Base-by-base conservation (phyloP, 495 filamentous ascomycete species). In the Delitschia confertaspora region DNA sequence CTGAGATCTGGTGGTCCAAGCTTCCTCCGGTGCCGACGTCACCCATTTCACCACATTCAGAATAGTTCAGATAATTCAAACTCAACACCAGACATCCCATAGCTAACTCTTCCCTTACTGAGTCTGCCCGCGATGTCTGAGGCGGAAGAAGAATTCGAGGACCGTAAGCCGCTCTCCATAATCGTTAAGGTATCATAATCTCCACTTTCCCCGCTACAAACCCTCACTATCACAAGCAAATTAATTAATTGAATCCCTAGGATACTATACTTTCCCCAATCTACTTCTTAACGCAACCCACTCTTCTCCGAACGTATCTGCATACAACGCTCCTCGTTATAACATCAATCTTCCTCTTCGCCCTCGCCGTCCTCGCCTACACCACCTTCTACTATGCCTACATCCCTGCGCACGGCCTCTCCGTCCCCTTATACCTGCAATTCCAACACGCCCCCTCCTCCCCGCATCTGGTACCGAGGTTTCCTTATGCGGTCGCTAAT, bases 341-440 rank as follows among this genome's bases (percentile, higher is more conserved):
- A 19, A 71, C 79, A 1, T 74, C 72, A 9, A 21, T 74, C 6
- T 52, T 73, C 25, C 70, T 95, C 29, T 59, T 84, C 21, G 72
- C 65, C 14, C 59, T 85, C 16, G 78, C 86, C 1, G 67, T 71
- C 2, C 38, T 80, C 17, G 79, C 78, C 4, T 94, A 94, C 59
- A 65, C 71, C 13, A 55, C 83, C 6, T 91, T 95, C 60, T 95
- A 95, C 68, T 70, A 76, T 58, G 74, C 74, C 47, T 87, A 83
- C 61, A 78, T 98, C 23, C 91, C 91, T 0, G 77, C 82, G 32
- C 65, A 78, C 24, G 72, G 74, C 35, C 66, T 75, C 38, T 69
- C 76, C 18, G 71, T 81, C 24, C 69, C 77, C 11, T 68, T 93
- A 6, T 77, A 93, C 65, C 59, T 95, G 20, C 85, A 93, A 60